A percentile compares a stretch with the other conserved stretches of the same genome.
These are phyloP conservation scores for Benincasa hispida DNA, from an alignment of 306 rosid genomes.

Conservation along the genomic window DNA sequence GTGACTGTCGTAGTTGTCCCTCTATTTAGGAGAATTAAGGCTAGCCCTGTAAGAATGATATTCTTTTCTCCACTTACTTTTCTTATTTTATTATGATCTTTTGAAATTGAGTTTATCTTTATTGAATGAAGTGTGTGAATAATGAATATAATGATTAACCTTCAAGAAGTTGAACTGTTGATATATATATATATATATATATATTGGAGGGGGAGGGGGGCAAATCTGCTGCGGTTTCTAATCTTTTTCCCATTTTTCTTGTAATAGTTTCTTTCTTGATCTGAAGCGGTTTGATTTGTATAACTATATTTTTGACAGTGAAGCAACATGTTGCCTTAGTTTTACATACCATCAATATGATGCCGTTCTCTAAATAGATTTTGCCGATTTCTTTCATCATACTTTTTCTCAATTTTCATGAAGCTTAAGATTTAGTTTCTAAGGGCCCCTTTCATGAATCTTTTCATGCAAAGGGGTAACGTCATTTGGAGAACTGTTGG, in stretches of 20 bases:
- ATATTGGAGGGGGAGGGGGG: too few relatives aligned
- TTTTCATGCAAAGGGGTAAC: background rate
- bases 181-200: too few relatives aligned
- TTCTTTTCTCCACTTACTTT: background rate
- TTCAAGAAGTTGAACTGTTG: background rate
- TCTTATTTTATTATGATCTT: background rate
- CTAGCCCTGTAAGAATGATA: slow-evolving; percentile 43
- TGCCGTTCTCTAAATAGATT: background rate
- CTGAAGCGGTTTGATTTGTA: background rate
- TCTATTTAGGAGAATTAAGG: slow-evolving; percentile 63
- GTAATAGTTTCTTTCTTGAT: too few relatives aligned
- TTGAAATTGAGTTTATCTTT: background rate
- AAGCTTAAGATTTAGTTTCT: too few relatives aligned
- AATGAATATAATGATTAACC: background rate
- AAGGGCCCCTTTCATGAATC: background rate
- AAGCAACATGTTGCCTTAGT: background rate
- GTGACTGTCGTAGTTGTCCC: slow-evolving; percentile 85
- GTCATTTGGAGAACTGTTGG: background rate
- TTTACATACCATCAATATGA: background rate
- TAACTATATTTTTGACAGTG: background rate
- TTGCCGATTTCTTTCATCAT: background rate
- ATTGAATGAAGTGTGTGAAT: background rate
- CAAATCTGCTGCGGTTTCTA: too few relatives aligned
- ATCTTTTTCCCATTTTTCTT: too few relatives aligned
- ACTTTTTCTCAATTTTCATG: background rate